A percentile compares a stretch with the other conserved stretches of the same genome.
These are phyloP conservation scores for Blastobotrys niveus DNA, from an alignment of 1,139 yeast species.

Conservation along the genomic window DNA sequence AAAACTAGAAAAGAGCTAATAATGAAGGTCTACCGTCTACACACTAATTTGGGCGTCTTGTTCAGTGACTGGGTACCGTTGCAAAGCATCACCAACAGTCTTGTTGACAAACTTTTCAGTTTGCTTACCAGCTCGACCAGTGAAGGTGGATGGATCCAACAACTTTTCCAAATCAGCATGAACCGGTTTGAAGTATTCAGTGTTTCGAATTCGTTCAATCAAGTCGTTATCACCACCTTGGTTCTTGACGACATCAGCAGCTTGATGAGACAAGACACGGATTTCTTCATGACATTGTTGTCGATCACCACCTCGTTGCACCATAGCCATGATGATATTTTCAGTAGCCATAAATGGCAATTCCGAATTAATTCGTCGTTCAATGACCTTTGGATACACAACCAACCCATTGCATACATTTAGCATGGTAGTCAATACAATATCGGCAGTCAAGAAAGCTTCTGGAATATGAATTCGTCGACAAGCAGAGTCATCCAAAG, in stretches of 20 bases:
- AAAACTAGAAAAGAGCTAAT: background rate
- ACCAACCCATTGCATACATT: slow-evolving; percentile 94
- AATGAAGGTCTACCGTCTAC: slow-evolving; percentile 13
- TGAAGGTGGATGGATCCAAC: slow-evolving; percentile 88
- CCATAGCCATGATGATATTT: slow-evolving; percentile 99
- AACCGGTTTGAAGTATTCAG: slow-evolving; percentile 83
- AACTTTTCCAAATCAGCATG: slow-evolving; percentile 74
- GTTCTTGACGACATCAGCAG: slow-evolving; percentile 94
- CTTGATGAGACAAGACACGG: slow-evolving; percentile 94
- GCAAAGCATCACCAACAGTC: slow-evolving; percentile 79
- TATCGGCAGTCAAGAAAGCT: slow-evolving; percentile 94
- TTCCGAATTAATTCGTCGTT: slow-evolving; percentile 90
- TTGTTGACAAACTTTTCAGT: slow-evolving; percentile 84
- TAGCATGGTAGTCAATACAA: slow-evolving; percentile 78
- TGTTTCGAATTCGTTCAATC: slow-evolving; percentile 77
- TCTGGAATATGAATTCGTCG: slow-evolving; percentile 96
- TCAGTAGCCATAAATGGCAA: slow-evolving; percentile 99
- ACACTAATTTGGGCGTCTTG: slow-evolving; percentile 51
- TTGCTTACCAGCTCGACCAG: slow-evolving; percentile 98
- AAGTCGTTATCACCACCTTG: slow-evolving; percentile 98
- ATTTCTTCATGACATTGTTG: slow-evolving; percentile 98
- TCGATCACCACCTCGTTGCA: slow-evolving; percentile 94
- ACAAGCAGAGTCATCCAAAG: slow-evolving; percentile 96
- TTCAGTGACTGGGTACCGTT: slow-evolving; percentile 55
- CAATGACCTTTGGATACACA: slow-evolving; percentile 97